Conservation (phyloP, 2,329 filamentous ascomycete genomes). For the Talaromyces marneffei region DNA sequence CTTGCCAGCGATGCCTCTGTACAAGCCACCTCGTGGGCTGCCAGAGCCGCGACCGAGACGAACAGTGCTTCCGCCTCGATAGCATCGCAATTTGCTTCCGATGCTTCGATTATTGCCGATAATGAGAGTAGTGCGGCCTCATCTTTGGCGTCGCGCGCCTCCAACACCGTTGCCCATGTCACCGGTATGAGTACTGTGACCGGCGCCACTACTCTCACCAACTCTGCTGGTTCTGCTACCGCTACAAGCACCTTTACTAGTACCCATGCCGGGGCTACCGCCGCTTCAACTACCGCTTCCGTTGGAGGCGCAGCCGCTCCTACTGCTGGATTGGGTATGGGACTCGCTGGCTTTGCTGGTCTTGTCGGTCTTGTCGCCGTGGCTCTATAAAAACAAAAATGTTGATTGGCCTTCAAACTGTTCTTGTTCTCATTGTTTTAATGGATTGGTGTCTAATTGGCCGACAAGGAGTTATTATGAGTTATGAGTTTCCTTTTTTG, state of each 20-base stretch:
- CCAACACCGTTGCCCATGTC: not conserved
- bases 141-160: constrained; percentile 8
- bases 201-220: constrained; percentile 4
- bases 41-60: constrained; percentile 6
- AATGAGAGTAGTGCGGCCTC: constrained; percentile 7
- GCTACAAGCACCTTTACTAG: not conserved
- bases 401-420: not conserved
- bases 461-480: not conserved
- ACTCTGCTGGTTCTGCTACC: constrained; percentile 12
- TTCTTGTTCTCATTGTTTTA: not conserved
- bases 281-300: not conserved
- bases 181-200: not conserved
- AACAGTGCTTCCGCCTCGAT: constrained; percentile 9
- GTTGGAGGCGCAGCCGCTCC: constrained; percentile 6
- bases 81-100: constrained; percentile 9
- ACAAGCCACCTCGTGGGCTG: constrained; percentile 9
- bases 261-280: not conserved
- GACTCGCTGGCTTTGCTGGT: constrained; percentile 13
- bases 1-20: constrained; percentile 5
- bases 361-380: constrained; percentile 13
- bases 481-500: not conserved
- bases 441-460: not conserved
- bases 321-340: constrained; percentile 9
- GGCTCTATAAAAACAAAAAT: constrained; percentile 11
- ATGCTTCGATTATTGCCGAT: constrained; percentile 10